Conservation (phyloP, 2,329 filamentous ascomycete species). For the Aureobasidium vineae region DNA sequence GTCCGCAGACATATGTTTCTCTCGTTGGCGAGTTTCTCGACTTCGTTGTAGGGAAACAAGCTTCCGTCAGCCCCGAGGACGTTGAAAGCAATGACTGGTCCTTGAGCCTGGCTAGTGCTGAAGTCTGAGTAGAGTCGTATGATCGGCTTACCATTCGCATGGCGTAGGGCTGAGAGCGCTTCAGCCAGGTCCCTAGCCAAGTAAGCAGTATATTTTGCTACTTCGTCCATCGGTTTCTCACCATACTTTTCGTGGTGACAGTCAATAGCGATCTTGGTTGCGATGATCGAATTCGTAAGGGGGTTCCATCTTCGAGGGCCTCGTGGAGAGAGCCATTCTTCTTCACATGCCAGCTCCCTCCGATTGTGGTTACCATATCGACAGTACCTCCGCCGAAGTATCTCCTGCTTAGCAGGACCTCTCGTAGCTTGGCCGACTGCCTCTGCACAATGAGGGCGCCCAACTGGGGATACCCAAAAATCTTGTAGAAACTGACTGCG, state of each 20-base stretch:
- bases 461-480: conserved; percentile 64
- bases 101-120: conserved; percentile 54
- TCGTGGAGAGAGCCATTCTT: conserved; percentile 58
- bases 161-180: conserved; percentile 49
- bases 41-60: conserved; percentile 56
- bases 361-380: conserved; percentile 57
- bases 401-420: conserved; percentile 48
- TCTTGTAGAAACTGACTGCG: conserved; percentile 63
- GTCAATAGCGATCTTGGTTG: conserved; percentile 59
- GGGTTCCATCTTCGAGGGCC: conserved; percentile 66
- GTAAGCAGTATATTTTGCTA: conserved; percentile 56
- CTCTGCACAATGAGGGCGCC: conserved; percentile 60
- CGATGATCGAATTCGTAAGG: conserved; percentile 64
- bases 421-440: conserved; percentile 53
- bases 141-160: conserved; percentile 54
- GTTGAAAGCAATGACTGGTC: conserved; percentile 65
- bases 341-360: conserved; percentile 55
- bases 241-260: conserved; percentile 55
- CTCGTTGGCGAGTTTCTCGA: conserved; percentile 59
- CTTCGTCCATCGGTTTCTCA: too few species aligned
- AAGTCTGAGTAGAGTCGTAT: conserved; percentile 57
- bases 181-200: conserved; percentile 53
- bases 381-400: conserved; percentile 70
- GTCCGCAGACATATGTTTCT: conserved; percentile 60
- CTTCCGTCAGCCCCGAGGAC: conserved; percentile 53